These are phyloP conservation scores for Asterella californica DNA, from an alignment of 225 moss, liverwort and hornwort genomes.

Conservation along the genomic window DNA sequence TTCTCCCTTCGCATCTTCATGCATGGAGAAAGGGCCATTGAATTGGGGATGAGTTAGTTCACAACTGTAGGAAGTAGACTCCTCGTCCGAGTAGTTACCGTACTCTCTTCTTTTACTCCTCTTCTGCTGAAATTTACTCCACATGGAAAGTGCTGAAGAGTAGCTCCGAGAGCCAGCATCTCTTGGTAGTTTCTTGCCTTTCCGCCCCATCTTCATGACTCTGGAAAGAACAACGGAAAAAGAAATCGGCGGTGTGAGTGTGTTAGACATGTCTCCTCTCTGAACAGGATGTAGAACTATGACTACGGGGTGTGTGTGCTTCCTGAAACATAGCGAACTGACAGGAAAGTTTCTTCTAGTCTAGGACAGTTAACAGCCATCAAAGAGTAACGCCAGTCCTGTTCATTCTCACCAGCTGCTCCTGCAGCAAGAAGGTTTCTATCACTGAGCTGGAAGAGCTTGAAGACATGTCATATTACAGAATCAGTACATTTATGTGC, in stretches of 20 bases:
- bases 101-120: background rate
- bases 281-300: background rate
- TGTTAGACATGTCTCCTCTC: background rate
- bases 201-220: constrained; percentile 21
- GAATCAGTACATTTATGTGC: background rate
- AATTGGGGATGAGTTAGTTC: constrained; percentile 21
- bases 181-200: constrained; percentile 19
- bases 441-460: background rate
- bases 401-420: background rate
- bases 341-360: background rate
- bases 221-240: background rate
- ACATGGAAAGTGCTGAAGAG: constrained; percentile 13
- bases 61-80: constrained; percentile 23
- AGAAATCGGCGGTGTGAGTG: background rate
- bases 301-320: background rate
- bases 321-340: background rate
- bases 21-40: constrained; percentile 31
- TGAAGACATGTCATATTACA: background rate
- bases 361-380: background rate
- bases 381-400: background rate
- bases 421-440: background rate
- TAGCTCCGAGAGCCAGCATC: constrained; percentile 11
- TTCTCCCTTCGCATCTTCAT: constrained; percentile 5
- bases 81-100: constrained; percentile 25
- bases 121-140: constrained; percentile 18